Conservation (phyloP, 1,139 yeast genomes). For the Arxiozyma bovina region DNA sequence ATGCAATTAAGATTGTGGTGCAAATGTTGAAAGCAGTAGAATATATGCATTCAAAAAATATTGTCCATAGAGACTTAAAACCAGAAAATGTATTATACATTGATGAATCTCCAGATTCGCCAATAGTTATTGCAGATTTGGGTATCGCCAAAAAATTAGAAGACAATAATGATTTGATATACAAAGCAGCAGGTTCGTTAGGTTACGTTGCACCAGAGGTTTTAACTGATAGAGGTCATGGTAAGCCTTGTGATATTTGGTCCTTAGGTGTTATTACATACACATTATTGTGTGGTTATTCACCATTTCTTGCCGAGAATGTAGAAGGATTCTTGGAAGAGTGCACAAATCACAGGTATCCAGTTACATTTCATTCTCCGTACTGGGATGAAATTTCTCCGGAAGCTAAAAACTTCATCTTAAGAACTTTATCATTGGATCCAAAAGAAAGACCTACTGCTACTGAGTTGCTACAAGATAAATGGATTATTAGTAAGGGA, state of each 20-base stretch:
- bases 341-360: constrained; percentile 52
- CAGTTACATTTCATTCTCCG: constrained; percentile 73
- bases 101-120: constrained; percentile 43
- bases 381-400: constrained; percentile 76
- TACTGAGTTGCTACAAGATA: constrained; percentile 49
- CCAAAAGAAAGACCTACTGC: constrained; percentile 66
- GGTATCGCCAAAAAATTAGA: constrained; percentile 77
- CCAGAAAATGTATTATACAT: constrained; percentile 77
- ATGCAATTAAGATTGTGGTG: constrained; percentile 61
- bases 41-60: constrained; percentile 62
- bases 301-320: constrained; percentile 83
- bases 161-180: constrained; percentile 51
- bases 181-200: constrained; percentile 78
- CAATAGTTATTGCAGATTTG: constrained; percentile 79
- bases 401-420: constrained; percentile 70
- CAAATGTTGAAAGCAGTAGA: constrained; percentile 67
- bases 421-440: constrained; percentile 53
- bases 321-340: constrained; percentile 74
- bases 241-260: constrained; percentile 91
- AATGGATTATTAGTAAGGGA: constrained; percentile 53
- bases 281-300: constrained; percentile 83
- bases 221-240: constrained; percentile 66
- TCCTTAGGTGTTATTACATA: constrained; percentile 85
- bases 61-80: constrained; percentile 85
- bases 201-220: constrained; percentile 97